Evolutionary conservation across 2,329 filamentous ascomycete species (phyloP).

Genomic region (Aspergillus aculeatinus): DNA sequence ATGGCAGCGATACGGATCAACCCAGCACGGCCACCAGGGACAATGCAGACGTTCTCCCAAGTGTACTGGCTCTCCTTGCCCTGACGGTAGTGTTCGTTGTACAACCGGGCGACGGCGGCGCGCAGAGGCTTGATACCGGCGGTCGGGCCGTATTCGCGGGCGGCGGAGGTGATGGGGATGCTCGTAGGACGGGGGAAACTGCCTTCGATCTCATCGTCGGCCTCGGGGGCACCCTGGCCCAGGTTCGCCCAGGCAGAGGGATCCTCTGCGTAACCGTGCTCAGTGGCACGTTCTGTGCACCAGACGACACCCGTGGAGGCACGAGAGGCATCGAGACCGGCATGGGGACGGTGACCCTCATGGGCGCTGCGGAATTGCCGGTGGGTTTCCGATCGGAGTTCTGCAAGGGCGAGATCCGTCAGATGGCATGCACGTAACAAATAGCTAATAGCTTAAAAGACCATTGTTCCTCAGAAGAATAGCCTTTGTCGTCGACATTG

Average conservation of each 20-base stretch:
- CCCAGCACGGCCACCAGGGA: conserved; percentile 87
- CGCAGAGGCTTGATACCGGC: conserved; percentile 89
- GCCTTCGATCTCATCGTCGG: conserved; percentile 87
- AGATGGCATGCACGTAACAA: background rate
- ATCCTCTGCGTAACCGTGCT: conserved; percentile 83
- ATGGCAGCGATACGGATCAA: conserved; percentile 94
- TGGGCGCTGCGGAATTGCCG: conserved; percentile 86
- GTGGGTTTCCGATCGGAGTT: conserved; percentile 80
- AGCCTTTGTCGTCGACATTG: no score
- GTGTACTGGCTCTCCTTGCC: conserved; percentile 88
- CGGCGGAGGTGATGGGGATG: conserved; percentile 74
- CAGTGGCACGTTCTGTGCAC: conserved; percentile 68
- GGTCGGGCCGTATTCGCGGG: conserved; percentile 88
- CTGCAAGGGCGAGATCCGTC: conserved; percentile 45
- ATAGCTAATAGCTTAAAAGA: background rate
- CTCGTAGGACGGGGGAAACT: conserved; percentile 79
- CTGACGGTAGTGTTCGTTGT: conserved; percentile 88
- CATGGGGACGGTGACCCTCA: conserved; percentile 86
- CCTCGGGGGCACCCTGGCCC: conserved; percentile 89
- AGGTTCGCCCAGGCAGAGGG: conserved; percentile 87
- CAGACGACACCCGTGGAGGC: conserved; percentile 93
- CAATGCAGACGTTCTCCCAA: conserved; percentile 97
- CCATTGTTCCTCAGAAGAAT: background rate
- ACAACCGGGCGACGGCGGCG: conserved; percentile 84
- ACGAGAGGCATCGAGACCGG: conserved; percentile 82